A percentile compares a stretch with the other conserved stretches of the same genome.
Conservation (phyloP, 2,329 filamentous ascomycete species). For the Chaetomiaceae sp. region DNA sequence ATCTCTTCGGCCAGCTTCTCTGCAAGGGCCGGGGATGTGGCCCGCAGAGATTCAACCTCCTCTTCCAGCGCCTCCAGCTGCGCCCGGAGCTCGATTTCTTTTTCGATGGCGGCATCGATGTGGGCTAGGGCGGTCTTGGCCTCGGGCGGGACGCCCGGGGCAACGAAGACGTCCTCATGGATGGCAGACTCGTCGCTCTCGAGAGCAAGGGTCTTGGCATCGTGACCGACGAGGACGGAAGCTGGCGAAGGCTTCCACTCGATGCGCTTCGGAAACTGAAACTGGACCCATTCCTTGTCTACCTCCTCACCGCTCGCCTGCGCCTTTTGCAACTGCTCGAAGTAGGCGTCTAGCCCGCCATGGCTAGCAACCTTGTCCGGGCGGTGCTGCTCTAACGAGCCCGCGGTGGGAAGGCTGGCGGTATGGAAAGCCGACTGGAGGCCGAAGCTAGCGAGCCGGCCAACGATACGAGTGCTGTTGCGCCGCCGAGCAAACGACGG, state of each 20-base stretch:
- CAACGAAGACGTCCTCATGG: slow-evolving; percentile 16
- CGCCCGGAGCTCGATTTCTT: slow-evolving; percentile 60
- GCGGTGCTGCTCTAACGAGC: slow-evolving; percentile 53
- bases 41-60: slow-evolving; percentile 36
- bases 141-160: slow-evolving; percentile 24
- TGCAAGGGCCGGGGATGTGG: slow-evolving; percentile 27
- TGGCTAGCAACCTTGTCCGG: slow-evolving; percentile 50
- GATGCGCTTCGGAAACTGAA: slow-evolving; percentile 79
- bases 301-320: slow-evolving; percentile 60
- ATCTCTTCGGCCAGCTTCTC: slow-evolving; percentile 32
- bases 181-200: slow-evolving; percentile 28
- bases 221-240: slow-evolving; percentile 44
- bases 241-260: slow-evolving; percentile 71
- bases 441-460: slow-evolving; percentile 55
- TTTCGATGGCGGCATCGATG: slow-evolving; percentile 77
- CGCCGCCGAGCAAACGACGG: slow-evolving; percentile 53
- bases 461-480: slow-evolving; percentile 46
- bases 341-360: slow-evolving; percentile 80
- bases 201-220: slow-evolving; percentile 31
- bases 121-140: slow-evolving; percentile 54
- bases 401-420: slow-evolving; percentile 44
- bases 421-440: slow-evolving; percentile 73
- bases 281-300: slow-evolving; percentile 84
- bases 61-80: slow-evolving; percentile 40
- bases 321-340: slow-evolving; percentile 79